Evolutionary conservation across 371 early-diverging fungal genomes (phyloP), one percentile per base, ranked within the genome.

Genomic region (Rhizopus sp.): DNA sequence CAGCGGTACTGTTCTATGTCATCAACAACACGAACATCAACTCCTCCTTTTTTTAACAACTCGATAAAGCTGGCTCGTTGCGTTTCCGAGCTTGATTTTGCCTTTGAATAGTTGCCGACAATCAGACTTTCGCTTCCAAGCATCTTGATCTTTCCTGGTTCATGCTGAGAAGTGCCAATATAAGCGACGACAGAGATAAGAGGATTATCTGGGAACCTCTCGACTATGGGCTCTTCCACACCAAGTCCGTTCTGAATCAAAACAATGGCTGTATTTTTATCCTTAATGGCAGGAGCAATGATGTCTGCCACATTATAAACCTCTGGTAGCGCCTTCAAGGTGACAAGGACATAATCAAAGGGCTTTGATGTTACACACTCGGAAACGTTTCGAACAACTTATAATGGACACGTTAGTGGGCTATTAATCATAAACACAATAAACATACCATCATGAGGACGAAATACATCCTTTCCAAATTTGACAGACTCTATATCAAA

Each of bases 161-260:
- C 61, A 12, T 69, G 70, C 66, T 93, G 93, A 30, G 84, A 83
- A 17, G 85, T 83, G 7, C 86, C 89, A 47, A 93, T 87, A 46
- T 88, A 88, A 12, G 91, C 87, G 3, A 92, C 87, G 15, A 79
- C 69, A n/a, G 90, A 88, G 15, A 90, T 60, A 10, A 93, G 66
- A 0, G 89, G 86, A 54, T 84, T 89, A 29, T 69, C 57, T 3
- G 93, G 90, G 64, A 89, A 91, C 37, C 80, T 68, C 12, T 62
- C 58, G 13, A 67, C 67, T 55, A 86, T 72, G 47, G 87, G 84
- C 9, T 82, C 82, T 59, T 94, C 95, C 15, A 92, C 82, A 17
- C 78, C 93, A 40, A 93, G 70, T 3, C 95, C 94, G 68, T 95
- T 95, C 67, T 95, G 95, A 38, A 94, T 87, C 60, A 93, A 66